These are phyloP conservation scores for Neurospora terricola DNA, from an alignment of 495 filamentous ascomycete species.

Conservation along the genomic window DNA sequence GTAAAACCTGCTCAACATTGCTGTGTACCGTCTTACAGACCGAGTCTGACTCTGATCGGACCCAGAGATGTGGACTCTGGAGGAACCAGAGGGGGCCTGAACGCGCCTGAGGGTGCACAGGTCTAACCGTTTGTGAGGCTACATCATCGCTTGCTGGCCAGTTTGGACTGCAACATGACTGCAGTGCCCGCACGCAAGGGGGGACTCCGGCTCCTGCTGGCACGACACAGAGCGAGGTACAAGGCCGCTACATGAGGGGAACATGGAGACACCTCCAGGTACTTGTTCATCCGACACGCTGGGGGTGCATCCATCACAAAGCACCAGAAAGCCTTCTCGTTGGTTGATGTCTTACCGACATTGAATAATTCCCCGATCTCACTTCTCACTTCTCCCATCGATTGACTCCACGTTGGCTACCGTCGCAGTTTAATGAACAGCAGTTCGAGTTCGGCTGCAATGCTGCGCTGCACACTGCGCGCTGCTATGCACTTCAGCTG, in stretches of 20 bases:
- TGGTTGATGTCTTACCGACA: not conserved
- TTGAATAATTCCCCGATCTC: not conserved
- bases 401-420: not conserved
- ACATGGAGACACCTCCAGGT: not conserved
- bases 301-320: not conserved
- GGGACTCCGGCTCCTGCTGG: not conserved
- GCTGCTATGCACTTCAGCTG: not conserved
- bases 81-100: not conserved
- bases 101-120: not conserved
- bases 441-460: not conserved
- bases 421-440: not conserved
- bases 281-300: not conserved
- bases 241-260: not conserved
- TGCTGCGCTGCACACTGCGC: not conserved
- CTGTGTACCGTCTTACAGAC: not conserved
- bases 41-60: not conserved
- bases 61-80: not conserved
- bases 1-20: not conserved
- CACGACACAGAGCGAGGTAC: not conserved
- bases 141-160: not conserved
- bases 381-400: not conserved
- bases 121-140: not conserved
- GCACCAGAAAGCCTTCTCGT: not conserved
- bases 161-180: not conserved
- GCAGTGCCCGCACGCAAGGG: not conserved